phyloP scores from a whole-genome alignment of 306 rosid genomes.

The Macrotyloma uniflorum region DNA sequence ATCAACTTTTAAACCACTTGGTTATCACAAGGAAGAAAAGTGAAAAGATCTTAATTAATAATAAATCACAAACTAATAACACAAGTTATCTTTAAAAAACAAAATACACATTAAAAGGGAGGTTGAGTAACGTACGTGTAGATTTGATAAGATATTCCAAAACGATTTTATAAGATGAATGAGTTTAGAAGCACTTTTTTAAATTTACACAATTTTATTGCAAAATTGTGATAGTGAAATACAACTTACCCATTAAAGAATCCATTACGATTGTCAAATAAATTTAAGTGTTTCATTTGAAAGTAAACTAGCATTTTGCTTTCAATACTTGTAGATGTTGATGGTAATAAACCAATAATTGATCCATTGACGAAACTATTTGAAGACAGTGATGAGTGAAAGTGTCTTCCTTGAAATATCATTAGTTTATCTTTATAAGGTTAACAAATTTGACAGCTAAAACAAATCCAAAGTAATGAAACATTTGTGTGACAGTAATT shows the following conservation, averaged over 20 bases:
- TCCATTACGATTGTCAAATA: not conserved
- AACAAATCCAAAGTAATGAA: conserved; percentile 1
- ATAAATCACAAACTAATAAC: no score
- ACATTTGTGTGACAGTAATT: not conserved
- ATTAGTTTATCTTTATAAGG: not conserved
- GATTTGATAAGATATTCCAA: no score
- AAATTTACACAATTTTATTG: no score
- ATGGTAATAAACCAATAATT: not conserved
- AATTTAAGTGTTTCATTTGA: not conserved
- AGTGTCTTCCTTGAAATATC: not conserved
- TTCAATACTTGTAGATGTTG: not conserved
- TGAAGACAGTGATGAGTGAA: not conserved
- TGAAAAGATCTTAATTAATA: no score
- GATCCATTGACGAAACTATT: not conserved
- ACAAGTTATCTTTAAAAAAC: no score
- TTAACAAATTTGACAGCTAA: not conserved
- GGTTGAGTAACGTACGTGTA: no score
- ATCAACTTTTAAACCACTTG: no score
- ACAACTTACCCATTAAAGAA: not conserved
- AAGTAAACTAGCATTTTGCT: not conserved
- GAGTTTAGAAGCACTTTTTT: no score
- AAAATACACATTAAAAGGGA: no score
- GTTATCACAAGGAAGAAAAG: no score
- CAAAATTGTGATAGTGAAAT: no score
- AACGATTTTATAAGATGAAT: no score